Evolutionary conservation across 163 green algal species (phyloP), one percentile per base, ranked within the genome.

Genomic region (Scenedesmus sp.): DNA sequence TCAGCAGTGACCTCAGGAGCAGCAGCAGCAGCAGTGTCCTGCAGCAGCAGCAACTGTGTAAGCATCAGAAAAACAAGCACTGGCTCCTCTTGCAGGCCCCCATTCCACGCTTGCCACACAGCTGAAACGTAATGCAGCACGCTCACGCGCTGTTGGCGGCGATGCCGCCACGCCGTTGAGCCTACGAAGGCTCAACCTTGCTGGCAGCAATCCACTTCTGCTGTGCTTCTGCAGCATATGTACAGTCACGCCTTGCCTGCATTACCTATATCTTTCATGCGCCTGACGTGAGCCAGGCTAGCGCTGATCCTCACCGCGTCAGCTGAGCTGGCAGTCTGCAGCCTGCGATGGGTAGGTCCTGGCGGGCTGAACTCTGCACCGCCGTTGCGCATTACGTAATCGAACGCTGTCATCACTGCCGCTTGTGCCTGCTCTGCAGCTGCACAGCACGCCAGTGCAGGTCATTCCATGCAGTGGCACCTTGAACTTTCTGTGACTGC

Each of bases 381-480:
- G 24, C 88, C 83, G 68, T 92, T 88, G 73, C 88, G 81, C 46
- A 87, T 85, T 10, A 88, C 49, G 61, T 78, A 93, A 35, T 92
- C 86, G 46, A 86, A 92, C 35, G 89, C 70, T 53, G 65, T 85
- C 24, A 78, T 78, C 24, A 90, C 51, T 80, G 82, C 49, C 56
- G 85, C 33, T n/a, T 78, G 51, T 9, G 70, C 85, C 4, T 51
- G 56, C 2, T 40, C 70, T 76, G 46, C 56, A 81, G n/a, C 83
- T 53, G 68, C 82, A 78, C 30, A 44, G 20, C 6, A 2, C 18
- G 40, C n/a, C 40, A 15, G n/a, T 13, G 35, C 15, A 68, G 73
- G 18, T 15, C 18, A 83, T 53, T 37, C 73, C 18, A 20, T 20
- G 9, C 72, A 81, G 30, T n/a, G 15, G 49, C 13, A 56, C 49